Evolutionary conservation across 78 protist genomes (phyloP).

Genomic region (Polysphondylium violaceum): DNA sequence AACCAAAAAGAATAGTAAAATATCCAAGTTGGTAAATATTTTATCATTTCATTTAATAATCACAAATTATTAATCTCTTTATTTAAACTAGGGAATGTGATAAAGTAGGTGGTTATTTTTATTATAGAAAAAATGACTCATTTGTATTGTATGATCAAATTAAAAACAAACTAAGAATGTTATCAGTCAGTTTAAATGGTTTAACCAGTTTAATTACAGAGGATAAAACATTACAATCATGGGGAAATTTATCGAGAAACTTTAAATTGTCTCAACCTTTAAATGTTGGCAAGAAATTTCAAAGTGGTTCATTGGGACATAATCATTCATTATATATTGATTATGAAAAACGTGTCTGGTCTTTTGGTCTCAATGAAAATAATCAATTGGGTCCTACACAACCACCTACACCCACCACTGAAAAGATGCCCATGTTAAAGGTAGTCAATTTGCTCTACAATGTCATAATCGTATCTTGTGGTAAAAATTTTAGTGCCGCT

Average conservation of each 20-base stretch:
- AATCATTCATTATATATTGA: conserved; percentile 5
- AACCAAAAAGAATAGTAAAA: not conserved
- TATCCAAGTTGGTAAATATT: not conserved
- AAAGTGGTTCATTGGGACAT: not conserved
- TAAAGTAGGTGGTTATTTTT: not conserved
- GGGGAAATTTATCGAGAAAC: conserved; percentile 13
- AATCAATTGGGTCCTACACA: not conserved
- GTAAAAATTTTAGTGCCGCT: not conserved
- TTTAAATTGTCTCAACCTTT: not conserved
- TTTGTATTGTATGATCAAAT: not conserved
- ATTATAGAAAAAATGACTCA: not conserved
- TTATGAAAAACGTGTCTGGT: not conserved
- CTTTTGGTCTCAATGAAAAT: conserved; percentile 2
- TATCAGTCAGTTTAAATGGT: not conserved
- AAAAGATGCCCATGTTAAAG: not conserved
- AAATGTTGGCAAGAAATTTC: not conserved
- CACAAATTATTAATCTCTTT: not conserved
- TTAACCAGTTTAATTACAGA: not conserved
- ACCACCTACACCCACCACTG: no score
- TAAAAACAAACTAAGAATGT: not conserved
- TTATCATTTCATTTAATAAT: not conserved
- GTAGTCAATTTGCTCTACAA: not conserved
- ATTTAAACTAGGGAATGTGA: not conserved
- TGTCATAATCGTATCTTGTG: conserved; percentile 50
- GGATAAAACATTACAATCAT: not conserved